Percentiles rank a stretch among this genome's conserved stretches.
These are phyloP conservation scores for Collybiopsis luxurians DNA, from an alignment of 768 basidiomycete species.

Conservation along the genomic window DNA sequence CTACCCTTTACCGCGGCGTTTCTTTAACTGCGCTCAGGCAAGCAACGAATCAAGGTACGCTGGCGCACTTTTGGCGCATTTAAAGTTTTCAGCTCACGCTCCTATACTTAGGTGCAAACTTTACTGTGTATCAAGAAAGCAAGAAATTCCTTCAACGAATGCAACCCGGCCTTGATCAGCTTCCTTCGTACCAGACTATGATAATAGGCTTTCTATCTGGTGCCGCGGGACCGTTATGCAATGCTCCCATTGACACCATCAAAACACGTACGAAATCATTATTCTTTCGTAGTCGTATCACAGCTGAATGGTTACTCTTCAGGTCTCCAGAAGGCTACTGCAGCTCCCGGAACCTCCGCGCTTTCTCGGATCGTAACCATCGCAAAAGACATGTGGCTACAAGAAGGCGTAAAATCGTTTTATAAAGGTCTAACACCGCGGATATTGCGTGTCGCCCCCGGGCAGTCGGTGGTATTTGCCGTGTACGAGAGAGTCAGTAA, in stretches of 20 bases:
- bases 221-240: constrained; percentile 98
- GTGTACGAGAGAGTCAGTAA: constrained; percentile 90
- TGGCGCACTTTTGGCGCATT: constrained; percentile 6
- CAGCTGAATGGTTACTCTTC: constrained; percentile 12
- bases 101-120: constrained; percentile 74
- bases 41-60: constrained; percentile 92
- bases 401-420: constrained; percentile 87
- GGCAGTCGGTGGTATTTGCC: constrained; percentile 95
- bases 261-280: constrained; percentile 79
- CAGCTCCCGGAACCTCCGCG: constrained; percentile 70
- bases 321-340: constrained; percentile 86
- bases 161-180: constrained; percentile 76
- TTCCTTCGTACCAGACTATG: constrained; percentile 97
- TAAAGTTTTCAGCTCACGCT: neutral
- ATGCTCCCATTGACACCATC: constrained; percentile 93
- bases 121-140: constrained; percentile 96
- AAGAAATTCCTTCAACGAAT: constrained; percentile 76
- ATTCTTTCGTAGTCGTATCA: neutral
- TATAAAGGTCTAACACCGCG: constrained; percentile 99
- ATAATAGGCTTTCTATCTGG: constrained; percentile 92
- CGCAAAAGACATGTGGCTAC: constrained; percentile 88
- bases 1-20: constrained; percentile 89
- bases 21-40: constrained; percentile 90
- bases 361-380: constrained; percentile 78
- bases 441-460: constrained; percentile 94